Conservation (phyloP, 2,329 filamentous ascomycete genomes). For the Aspergillus ruber region DNA sequence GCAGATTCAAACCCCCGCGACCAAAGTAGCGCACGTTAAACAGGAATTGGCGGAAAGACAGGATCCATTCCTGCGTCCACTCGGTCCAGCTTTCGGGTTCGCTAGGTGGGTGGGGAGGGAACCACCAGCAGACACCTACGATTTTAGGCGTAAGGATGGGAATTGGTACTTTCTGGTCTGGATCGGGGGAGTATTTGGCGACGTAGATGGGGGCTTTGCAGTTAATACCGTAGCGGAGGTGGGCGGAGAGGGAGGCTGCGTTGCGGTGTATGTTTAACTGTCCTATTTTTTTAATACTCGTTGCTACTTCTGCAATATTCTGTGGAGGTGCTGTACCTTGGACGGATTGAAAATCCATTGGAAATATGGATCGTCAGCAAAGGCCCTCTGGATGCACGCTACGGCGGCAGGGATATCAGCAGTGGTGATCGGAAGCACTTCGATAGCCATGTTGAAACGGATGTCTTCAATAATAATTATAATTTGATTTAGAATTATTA, state of each 20-base stretch:
- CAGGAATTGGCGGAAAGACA: constrained; percentile 59
- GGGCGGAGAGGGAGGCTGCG: constrained; percentile 55
- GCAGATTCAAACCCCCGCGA: constrained; percentile 59
- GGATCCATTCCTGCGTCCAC: constrained; percentile 58
- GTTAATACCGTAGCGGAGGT: constrained; percentile 64
- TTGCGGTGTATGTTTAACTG: constrained; percentile 58
- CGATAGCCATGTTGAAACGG: constrained; percentile 42
- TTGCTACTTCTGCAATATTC: background rate
- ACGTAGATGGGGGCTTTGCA: constrained; percentile 61
- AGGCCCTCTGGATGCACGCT: constrained; percentile 60
- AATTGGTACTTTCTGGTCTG: constrained; percentile 8
- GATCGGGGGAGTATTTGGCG: constrained; percentile 51
- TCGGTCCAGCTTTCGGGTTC: constrained; percentile 53
- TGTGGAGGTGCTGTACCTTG: constrained; percentile 40
- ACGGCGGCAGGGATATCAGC: constrained; percentile 59
- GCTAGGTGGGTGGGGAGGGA: constrained; percentile 48
- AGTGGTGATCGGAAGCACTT: constrained; percentile 51
- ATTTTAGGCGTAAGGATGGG: constrained; percentile 37
- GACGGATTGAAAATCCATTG: constrained; percentile 56
- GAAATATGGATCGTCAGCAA: constrained; percentile 61
- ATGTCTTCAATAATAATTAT: background rate
- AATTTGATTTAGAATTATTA: constrained; percentile 13
- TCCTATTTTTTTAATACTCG: constrained; percentile 5
- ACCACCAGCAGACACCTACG: constrained; percentile 68
- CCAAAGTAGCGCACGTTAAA: constrained; percentile 62